These are phyloP conservation scores for Mortierella sp. DNA, from an alignment of 371 early-diverging fungal genomes.

Conservation along the genomic window DNA sequence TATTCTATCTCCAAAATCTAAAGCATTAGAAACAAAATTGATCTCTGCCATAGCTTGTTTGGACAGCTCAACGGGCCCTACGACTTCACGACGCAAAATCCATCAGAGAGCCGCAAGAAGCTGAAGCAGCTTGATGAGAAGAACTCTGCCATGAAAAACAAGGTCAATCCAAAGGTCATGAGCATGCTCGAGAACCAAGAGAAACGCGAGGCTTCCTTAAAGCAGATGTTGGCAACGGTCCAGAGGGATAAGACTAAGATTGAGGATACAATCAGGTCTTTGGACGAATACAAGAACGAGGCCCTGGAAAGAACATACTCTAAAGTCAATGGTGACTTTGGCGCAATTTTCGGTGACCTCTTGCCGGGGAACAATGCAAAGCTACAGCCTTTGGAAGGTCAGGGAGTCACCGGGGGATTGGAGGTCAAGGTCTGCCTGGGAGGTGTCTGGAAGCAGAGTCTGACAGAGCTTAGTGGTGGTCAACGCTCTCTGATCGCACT, in stretches of 20 bases:
- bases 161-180: conserved; percentile 95
- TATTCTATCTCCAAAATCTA: too few species aligned
- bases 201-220: conserved; percentile 86
- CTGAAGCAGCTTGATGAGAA: conserved; percentile 78
- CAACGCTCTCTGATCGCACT: conserved; percentile 98
- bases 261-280: conserved; percentile 87
- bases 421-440: conserved; percentile 98
- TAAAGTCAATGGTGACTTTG: conserved; percentile 96
- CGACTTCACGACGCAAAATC: conserved; percentile 81
- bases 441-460: conserved; percentile 97
- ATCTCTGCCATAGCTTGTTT: conserved; percentile 69
- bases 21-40: too few species aligned
- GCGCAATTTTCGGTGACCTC: conserved; percentile 93
- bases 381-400: conserved; percentile 86
- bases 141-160: conserved; percentile 83
- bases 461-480: conserved; percentile 99
- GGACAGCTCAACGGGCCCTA: conserved; percentile 83
- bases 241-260: conserved; percentile 95
- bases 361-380: conserved; percentile 93
- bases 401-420: conserved; percentile 86
- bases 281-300: conserved; percentile 93
- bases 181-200: conserved; percentile 95
- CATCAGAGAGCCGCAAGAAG: conserved; percentile 76
- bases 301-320: conserved; percentile 90
- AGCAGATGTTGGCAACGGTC: conserved; percentile 90